Evolutionary conservation across 2,329 filamentous ascomycete genomes (phyloP).

Genomic region (Chlorencoelia australis): DNA sequence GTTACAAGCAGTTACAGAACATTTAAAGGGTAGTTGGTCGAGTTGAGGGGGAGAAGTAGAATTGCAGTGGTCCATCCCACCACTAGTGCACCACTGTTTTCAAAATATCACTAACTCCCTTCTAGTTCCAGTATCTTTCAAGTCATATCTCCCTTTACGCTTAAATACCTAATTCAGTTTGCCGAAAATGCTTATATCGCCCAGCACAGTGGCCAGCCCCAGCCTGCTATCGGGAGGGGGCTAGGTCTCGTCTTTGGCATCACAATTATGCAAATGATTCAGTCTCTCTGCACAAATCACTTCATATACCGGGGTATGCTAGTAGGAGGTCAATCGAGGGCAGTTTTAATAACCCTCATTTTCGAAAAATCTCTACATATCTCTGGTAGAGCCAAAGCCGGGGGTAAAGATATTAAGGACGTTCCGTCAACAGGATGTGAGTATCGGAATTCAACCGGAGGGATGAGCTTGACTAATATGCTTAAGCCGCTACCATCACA

Average conservation of each 20-base stretch:
- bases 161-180: slow-evolving; percentile 81
- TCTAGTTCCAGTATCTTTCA: slow-evolving; percentile 69
- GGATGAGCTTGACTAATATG: no score
- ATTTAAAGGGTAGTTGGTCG: no score
- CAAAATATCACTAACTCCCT: no score
- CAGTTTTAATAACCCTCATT: slow-evolving; percentile 72
- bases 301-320: slow-evolving; percentile 92
- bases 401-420: slow-evolving; percentile 45
- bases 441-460: no score
- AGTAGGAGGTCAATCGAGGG: slow-evolving; percentile 74
- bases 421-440: slow-evolving; percentile 29
- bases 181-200: slow-evolving; percentile 70
- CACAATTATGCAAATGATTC: slow-evolving; percentile 72
- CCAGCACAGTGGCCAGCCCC: slow-evolving; percentile 35
- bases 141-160: slow-evolving; percentile 73
- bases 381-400: slow-evolving; percentile 79
- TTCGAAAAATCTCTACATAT: slow-evolving; percentile 90
- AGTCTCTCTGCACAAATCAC: slow-evolving; percentile 76
- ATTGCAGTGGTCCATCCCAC: no score
- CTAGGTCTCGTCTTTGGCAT: slow-evolving; percentile 79
- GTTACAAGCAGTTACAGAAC: no score
- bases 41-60: no score
- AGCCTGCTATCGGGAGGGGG: slow-evolving; percentile 63
- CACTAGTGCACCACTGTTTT: no score
- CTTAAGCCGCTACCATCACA: no score